phyloP scores from a whole-genome alignment of 768 basidiomycete species.

The Lactarius hengduanensis region DNA sequence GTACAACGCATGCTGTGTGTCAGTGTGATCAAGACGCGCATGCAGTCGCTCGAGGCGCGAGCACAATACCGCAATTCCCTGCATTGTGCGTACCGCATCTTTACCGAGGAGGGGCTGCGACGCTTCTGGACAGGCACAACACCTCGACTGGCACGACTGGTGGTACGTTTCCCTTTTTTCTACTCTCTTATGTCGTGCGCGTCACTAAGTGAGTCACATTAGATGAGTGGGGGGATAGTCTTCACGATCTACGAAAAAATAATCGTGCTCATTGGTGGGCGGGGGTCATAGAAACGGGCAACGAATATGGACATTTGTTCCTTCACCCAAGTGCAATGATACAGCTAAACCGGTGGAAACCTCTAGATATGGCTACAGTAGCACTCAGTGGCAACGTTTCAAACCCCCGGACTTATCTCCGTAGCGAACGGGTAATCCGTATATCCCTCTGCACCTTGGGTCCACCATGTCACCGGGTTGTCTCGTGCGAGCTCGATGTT shows the following conservation, averaged over 20 bases:
- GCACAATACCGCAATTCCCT: conserved; percentile 89
- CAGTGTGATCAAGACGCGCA: conserved; percentile 96
- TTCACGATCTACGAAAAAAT: conserved; percentile 91
- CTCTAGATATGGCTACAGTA: neutral
- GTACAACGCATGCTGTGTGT: neutral
- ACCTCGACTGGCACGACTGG: conserved; percentile 78
- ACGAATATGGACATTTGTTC: neutral
- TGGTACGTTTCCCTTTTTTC: conserved; percentile 50
- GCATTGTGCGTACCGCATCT: conserved; percentile 93
- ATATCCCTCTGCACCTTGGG: conserved; percentile 20
- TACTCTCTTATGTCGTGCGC: neutral
- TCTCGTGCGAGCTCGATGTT: neutral
- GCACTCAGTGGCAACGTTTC: neutral
- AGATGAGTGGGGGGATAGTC: conserved; percentile 92
- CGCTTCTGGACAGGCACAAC: conserved; percentile 98
- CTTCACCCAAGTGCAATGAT: neutral
- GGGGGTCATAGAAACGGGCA: conserved; percentile 26
- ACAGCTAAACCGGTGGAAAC: neutral
- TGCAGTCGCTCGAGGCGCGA: conserved; percentile 88
- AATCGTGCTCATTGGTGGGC: conserved; percentile 50
- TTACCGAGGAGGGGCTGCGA: conserved; percentile 88
- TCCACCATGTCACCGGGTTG: neutral
- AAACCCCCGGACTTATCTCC: neutral
- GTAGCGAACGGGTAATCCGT: conserved; percentile 28
- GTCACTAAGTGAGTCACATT: conserved; percentile 3